phyloP scores from a whole-genome alignment of 768 basidiomycete genomes.

The Termitomyces heimii region DNA sequence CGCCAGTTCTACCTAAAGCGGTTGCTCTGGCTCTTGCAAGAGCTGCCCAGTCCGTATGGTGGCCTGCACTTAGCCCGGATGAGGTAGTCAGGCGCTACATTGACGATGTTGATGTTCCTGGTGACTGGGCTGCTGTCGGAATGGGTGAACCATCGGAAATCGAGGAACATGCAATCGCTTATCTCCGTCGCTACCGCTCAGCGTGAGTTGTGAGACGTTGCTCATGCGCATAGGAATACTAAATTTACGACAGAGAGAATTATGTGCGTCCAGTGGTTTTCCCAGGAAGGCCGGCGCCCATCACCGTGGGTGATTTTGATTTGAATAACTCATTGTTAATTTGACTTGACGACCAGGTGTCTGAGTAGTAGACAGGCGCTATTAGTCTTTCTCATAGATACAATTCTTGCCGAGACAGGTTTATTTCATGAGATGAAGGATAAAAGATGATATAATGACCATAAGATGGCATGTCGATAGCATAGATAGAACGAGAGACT shows the following conservation, averaged over 20 bases:
- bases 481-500: conserved; percentile 10
- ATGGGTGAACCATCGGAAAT: conserved; percentile 73
- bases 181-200: conserved; percentile 83
- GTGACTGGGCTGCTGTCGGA: conserved; percentile 81
- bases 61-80: conserved; percentile 88
- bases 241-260: conserved; percentile 41
- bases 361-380: conserved; percentile 15
- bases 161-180: conserved; percentile 82
- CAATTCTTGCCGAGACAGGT: conserved; percentile 6
- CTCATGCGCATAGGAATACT: conserved; percentile 6
- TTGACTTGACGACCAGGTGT: conserved; percentile 9
- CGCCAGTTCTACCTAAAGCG: conserved; percentile 70
- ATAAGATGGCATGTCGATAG: conserved; percentile 5
- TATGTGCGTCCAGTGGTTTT: conserved; percentile 63
- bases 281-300: conserved; percentile 39
- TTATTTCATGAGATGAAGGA: neutral
- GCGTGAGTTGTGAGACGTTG: conserved; percentile 52
- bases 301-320: conserved; percentile 22
- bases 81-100: conserved; percentile 86
- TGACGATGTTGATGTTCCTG: conserved; percentile 67
- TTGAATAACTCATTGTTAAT: conserved; percentile 2
- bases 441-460: neutral
- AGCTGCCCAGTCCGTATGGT: conserved; percentile 71
- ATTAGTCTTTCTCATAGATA: conserved; percentile 16
- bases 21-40: conserved; percentile 61